Evolutionary conservation across 2,329 filamentous ascomycete species (phyloP), one percentile per base, ranked within the genome.

Genomic region (Penicillium sp.): DNA sequence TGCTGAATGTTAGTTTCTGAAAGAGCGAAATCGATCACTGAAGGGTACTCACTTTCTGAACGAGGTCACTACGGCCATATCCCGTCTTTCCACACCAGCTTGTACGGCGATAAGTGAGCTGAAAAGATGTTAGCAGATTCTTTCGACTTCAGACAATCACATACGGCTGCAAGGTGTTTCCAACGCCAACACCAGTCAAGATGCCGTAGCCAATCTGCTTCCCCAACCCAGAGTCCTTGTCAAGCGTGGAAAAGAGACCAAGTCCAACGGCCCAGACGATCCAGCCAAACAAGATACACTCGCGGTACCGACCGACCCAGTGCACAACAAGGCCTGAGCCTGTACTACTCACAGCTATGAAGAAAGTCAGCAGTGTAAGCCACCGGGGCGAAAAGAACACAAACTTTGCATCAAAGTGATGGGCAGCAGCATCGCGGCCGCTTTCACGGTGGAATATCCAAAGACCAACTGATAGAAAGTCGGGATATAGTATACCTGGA

Each of bases 401-500:
- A 24, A 65, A 71, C 70, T 71, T 52, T 86, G 81, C 31, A 73
- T 66, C 27, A 76, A 65, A 2, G 82, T 77, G 31, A 86, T 72
- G 0, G 82, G 77, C 10, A 84, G 71, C 3, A 79, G 72, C 45
- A 84, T 72, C 2, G 75, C 73, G 0, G 82, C 84, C 0, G 83
- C 81, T 16, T 71, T 72, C 1, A 79, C 59, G 0, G 77, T 73
- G 2, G 70, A 74, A 45, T 74, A 73, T 16, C 70, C 68, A 21
- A 79, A 76, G 1, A 81, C 81, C 50, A 85, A 82, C 64, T 87
- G 84, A 43, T 83, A 83, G 64, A 85, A 87, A 0, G 86, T 75
- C 0, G 85, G 84, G 2, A 87, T 73, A 60, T 83, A 87, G 67
- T 86, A 87, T 2, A 86, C 67, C 57, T 84, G 82, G n/a, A 82